Conservation (phyloP, 495 filamentous ascomycete genomes). For the Penicillium fimorum region DNA sequence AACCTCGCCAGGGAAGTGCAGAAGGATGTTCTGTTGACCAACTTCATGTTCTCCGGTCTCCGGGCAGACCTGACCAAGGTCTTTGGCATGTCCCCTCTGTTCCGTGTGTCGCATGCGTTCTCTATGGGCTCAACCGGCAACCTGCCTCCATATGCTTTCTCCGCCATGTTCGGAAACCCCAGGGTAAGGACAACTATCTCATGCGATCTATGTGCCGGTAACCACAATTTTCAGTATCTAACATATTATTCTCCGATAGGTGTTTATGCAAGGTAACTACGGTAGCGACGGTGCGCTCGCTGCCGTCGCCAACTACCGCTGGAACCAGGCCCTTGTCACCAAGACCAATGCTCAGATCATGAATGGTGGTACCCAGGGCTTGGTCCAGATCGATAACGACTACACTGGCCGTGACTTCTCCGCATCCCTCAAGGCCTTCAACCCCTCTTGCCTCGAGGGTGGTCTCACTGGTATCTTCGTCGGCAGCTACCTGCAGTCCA, state of each 20-base stretch:
- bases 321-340: conserved; percentile 69
- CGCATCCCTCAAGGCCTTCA: conserved; percentile 83
- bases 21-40: conserved; percentile 90
- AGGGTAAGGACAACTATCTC: conserved; percentile 60
- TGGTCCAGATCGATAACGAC: conserved; percentile 89
- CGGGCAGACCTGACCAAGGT: conserved; percentile 94
- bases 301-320: conserved; percentile 87
- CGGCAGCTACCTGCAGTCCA: conserved; percentile 88
- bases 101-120: conserved; percentile 96
- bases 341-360: conserved; percentile 84
- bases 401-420: conserved; percentile 92
- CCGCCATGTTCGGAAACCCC: conserved; percentile 85
- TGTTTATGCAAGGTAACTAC: conserved; percentile 92
- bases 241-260: conserved; percentile 47
- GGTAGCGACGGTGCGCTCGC: conserved; percentile 84
- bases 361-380: conserved; percentile 61
- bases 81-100: conserved; percentile 87
- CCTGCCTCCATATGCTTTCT: conserved; percentile 90
- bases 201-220: background rate
- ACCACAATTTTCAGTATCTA: background rate
- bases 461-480: conserved; percentile 92
- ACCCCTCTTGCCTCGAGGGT: conserved; percentile 89
- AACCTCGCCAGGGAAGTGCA: conserved; percentile 88
- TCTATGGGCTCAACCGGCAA: conserved; percentile 79
- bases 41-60: conserved; percentile 92